Evolutionary conservation across 2,329 filamentous ascomycete genomes (phyloP), one percentile per base, ranked within the genome.

Genomic region (Elsinoe ampelina): DNA sequence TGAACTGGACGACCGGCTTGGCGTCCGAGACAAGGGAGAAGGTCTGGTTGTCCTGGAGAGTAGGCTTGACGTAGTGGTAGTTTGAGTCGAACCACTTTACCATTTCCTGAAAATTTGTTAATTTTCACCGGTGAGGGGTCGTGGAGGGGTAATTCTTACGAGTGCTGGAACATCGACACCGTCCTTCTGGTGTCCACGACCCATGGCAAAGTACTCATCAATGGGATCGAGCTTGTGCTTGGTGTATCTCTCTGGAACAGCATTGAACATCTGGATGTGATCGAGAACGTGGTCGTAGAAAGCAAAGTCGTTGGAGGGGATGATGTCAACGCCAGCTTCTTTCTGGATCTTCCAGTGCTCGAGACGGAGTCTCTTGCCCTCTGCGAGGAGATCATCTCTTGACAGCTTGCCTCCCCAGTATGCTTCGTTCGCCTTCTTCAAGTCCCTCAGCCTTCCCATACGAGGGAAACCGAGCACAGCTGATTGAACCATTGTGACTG

Each of bases 51-150:
- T 96, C 86, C 78, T 96, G 90, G 65, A 98, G 84, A 62, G 93
- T 96, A 63, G 93, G 93, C 85, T 97, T 97, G 79, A 97, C 93
- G 76, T 98, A 98, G 83, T 97, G 93, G 86, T 98, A 98, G 87
- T 98, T 98, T 64, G 90, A 95, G 82, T 98, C 93, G 73, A 98
- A 98, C 93, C 93, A 98, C 83, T 98, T 98, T 69, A 98, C 93
- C 93, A 98, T 98, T 83, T 98, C 93, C 79, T 80, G 59, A 30
- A 59, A 6, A 43, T 15, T 19, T 55, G 47, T 57, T 30, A 57
- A 17, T 13, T 5, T 17, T 15, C 4, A 5, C 38, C 11, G 2
- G 22, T 2, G 39, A 13, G 11, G n/a, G 20, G 38, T 38, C 30
- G 6, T 45, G 34, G 20, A 47, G 43, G 15, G 39, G 38, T 17